These are phyloP conservation scores for Phaseolus coccineus DNA, from an alignment of 331 rosid species.

Conservation along the genomic window DNA sequence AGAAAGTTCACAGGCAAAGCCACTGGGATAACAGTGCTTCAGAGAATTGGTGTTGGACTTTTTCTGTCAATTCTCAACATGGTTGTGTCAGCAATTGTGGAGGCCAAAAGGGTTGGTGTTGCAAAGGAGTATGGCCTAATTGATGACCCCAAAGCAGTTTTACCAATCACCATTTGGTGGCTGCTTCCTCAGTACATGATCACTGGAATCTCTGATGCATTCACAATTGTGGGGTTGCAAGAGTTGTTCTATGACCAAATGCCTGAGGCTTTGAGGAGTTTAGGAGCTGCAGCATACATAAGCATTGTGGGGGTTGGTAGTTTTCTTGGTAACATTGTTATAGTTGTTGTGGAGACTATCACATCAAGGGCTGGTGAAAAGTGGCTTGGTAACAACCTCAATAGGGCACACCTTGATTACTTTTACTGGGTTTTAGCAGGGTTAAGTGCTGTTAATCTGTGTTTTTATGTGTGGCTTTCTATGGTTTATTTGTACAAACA, in stretches of 20 bases:
- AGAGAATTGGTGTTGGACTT: constrained; percentile 61
- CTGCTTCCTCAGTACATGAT: constrained; percentile 59
- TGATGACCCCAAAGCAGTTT: constrained; percentile 50
- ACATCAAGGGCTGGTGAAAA: constrained; percentile 49
- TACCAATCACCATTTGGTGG: constrained; percentile 72
- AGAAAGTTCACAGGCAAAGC: constrained; percentile 47
- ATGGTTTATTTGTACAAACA: constrained; percentile 55
- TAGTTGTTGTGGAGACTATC: constrained; percentile 44
- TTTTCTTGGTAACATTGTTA: constrained; percentile 51
- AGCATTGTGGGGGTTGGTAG: constrained; percentile 61
- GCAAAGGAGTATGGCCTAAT: constrained; percentile 52
- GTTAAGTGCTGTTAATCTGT: constrained; percentile 51
- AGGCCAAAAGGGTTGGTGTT: constrained; percentile 56
- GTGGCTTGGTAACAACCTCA: constrained; percentile 61
- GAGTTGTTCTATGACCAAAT: constrained; percentile 67
- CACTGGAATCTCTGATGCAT: constrained; percentile 57
- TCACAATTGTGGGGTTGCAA: constrained; percentile 68
- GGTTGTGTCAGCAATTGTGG: constrained; percentile 61
- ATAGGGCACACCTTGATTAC: constrained; percentile 65
- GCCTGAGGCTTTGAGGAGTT: constrained; percentile 58
- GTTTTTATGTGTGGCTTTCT: constrained; percentile 52
- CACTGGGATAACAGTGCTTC: constrained; percentile 59
- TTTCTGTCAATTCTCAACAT: constrained; percentile 53
- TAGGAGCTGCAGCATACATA: constrained; percentile 63
- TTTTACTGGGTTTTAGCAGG: constrained; percentile 66